phyloP scores from a whole-genome alignment of 1,139 yeast species.

The Ogataea hybrid region DNA sequence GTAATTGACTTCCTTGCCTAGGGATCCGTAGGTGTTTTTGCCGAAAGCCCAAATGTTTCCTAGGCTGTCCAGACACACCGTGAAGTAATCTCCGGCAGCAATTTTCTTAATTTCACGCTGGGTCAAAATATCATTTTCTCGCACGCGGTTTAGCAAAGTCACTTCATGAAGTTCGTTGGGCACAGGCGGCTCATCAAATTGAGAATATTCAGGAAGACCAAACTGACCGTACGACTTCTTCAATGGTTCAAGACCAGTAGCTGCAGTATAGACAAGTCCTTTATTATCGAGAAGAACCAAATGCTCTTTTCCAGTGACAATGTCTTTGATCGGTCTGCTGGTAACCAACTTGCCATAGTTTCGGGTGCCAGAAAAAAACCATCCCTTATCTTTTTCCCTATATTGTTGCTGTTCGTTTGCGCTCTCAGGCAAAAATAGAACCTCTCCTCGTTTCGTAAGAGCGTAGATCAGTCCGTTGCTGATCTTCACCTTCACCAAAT shows the following conservation, averaged over 20 bases:
- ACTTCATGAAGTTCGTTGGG: conserved; percentile 39
- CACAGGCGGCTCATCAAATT: conserved; percentile 50
- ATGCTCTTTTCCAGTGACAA: conserved; percentile 65
- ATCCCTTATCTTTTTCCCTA: conserved; percentile 14
- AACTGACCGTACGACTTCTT: conserved; percentile 67
- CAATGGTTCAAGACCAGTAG: conserved; percentile 43
- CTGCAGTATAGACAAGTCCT: conserved; percentile 65
- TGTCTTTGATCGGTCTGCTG: conserved; percentile 37
- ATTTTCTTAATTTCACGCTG: conserved; percentile 54
- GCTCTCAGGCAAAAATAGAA: conserved; percentile 49
- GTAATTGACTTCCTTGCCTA: conserved; percentile 68
- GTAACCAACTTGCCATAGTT: conserved; percentile 22
- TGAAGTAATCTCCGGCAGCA: conserved; percentile 74
- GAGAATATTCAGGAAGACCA: conserved; percentile 74
- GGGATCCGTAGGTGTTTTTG: conserved; percentile 74
- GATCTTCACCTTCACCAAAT: conserved; percentile 43
- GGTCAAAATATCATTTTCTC: conserved; percentile 33
- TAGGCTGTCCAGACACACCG: conserved; percentile 58
- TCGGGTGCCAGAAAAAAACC: conserved; percentile 18
- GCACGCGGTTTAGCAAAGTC: conserved; percentile 35
- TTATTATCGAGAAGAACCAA: conserved; percentile 55
- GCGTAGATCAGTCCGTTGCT: conserved; percentile 61
- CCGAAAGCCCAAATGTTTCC: conserved; percentile 86
- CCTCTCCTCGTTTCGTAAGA: conserved; percentile 50
- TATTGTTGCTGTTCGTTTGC: conserved; percentile 20